These are phyloP conservation scores for Nitzschia putrida DNA, from an alignment of 108 stramenopile genomes.

Conservation along the genomic window DNA sequence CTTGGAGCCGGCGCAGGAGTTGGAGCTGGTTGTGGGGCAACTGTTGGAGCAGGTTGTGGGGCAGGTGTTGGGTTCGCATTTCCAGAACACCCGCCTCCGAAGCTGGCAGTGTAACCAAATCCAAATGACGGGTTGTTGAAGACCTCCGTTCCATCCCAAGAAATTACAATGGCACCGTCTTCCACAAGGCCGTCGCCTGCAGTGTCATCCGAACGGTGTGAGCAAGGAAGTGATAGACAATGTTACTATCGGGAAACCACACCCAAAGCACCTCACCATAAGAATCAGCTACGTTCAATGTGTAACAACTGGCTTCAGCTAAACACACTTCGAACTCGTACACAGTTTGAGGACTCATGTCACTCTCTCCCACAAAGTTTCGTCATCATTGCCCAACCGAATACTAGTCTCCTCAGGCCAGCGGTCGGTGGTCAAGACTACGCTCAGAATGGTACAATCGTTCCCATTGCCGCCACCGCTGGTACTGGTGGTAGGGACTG, in stretches of 20 bases:
- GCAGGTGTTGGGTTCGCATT: too few species aligned
- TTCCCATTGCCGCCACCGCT: neutral
- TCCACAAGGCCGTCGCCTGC: conserved; percentile 1
- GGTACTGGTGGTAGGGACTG: neutral
- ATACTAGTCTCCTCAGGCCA: conserved; percentile 4
- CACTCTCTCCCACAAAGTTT: neutral
- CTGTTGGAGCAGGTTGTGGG: too few species aligned
- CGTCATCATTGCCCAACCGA: neutral
- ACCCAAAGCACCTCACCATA: neutral
- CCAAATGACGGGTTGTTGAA: conserved; percentile 6
- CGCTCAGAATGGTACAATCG: neutral
- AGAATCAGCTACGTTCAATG: neutral
- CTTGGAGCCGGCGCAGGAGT: too few species aligned
- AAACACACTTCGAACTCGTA: conserved; percentile 3
- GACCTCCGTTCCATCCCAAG: neutral
- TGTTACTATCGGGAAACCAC: neutral
- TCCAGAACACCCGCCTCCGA: too few species aligned
- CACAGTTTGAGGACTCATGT: neutral
- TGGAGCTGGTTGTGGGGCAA: too few species aligned
- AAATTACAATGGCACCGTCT: neutral
- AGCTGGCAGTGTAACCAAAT: neutral
- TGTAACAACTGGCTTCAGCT: neutral
- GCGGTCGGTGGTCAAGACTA: conserved; percentile 1
- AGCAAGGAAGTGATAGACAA: too few species aligned
- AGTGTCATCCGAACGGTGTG: too few species aligned